A percentile compares a stretch with the other conserved stretches of the same genome.
Conservation (phyloP, 768 basidiomycete species). For the Plicaturopsis crispa region DNA sequence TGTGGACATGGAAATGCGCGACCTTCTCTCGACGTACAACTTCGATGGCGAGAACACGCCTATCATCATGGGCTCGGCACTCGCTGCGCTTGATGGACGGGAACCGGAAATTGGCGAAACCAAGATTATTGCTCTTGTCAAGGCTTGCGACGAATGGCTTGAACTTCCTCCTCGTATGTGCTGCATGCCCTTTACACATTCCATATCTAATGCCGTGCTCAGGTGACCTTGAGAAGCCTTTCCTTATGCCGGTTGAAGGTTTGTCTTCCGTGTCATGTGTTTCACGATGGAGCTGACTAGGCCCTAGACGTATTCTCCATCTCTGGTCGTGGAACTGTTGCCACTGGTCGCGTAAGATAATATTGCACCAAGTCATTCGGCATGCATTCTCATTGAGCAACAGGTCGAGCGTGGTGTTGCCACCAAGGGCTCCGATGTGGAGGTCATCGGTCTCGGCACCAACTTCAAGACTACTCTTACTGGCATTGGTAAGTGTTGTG, state of each 20-base stretch:
- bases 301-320: constrained; percentile 83
- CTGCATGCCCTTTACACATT: not conserved
- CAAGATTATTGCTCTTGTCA: constrained; percentile 77
- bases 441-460: constrained; percentile 81
- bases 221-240: constrained; percentile 97
- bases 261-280: constrained; percentile 4
- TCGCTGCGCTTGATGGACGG: constrained; percentile 88
- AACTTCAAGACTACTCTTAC: constrained; percentile 89
- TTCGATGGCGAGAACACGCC: constrained; percentile 97
- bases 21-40: constrained; percentile 84
- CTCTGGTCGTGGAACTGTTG: constrained; percentile 96
- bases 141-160: constrained; percentile 90
- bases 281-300: not conserved
- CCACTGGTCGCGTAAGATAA: constrained; percentile 78
- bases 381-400: constrained; percentile 1
- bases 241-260: constrained; percentile 93
- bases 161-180: constrained; percentile 83
- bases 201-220: not conserved
- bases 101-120: constrained; percentile 70
- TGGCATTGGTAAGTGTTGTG: constrained; percentile 64
- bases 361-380: not conserved
- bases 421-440: constrained; percentile 88
- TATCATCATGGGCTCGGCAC: constrained; percentile 95
- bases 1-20: constrained; percentile 99
- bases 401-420: constrained; percentile 90